Evolutionary conservation across 2,329 filamentous ascomycete genomes (phyloP), one percentile per base, ranked within the genome.

Genomic region (Sclerotinia spermophila): DNA sequence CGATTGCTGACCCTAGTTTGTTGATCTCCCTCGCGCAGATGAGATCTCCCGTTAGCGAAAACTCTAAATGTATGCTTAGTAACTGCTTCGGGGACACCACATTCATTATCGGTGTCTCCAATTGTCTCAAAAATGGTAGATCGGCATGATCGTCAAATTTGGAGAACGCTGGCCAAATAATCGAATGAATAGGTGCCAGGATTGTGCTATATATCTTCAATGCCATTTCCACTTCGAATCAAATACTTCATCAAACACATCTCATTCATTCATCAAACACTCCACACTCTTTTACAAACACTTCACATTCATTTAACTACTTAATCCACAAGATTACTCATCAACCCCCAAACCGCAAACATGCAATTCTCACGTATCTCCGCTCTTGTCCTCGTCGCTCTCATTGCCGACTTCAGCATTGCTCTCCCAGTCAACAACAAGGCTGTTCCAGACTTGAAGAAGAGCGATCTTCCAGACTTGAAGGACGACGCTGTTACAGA

Each of bases 301-400:
- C n/a, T 30, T 11, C n/a, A 42, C 7, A 40, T n/a, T 40, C 56
- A 60, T 40, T 42, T 19, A 38, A 15, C 19, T 2, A 51, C 15
- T 40, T 17, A 7, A 65, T 38, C n/a, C n/a, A n/a, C n/a, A n/a
- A n/a, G 27, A 40, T 48, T 11, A 27, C 13, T 53, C n/a, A 53
- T n/a, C n/a, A 27, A 51, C 15, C 5, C 24, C 48, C 48, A 65
- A 7, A 40, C 33, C 45, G 17, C 19, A 67, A 58, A 33, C 45
- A 67, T 67, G 38, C 53, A 67, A 30, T 40, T 67, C 38, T 67
- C 64, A 58, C 35, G 24, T 33, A 42, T 67, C 35, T 58, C 48
- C 51, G 30, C 51, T 2, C 24, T 67, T 8, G 21, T 48, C 33
- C 19, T 55, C 51, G 51, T 67, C 8, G 51, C 38, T 44, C 4